Conservation (phyloP, 2,329 filamentous ascomycete genomes). For the Pestalotiopsis sp. region DNA sequence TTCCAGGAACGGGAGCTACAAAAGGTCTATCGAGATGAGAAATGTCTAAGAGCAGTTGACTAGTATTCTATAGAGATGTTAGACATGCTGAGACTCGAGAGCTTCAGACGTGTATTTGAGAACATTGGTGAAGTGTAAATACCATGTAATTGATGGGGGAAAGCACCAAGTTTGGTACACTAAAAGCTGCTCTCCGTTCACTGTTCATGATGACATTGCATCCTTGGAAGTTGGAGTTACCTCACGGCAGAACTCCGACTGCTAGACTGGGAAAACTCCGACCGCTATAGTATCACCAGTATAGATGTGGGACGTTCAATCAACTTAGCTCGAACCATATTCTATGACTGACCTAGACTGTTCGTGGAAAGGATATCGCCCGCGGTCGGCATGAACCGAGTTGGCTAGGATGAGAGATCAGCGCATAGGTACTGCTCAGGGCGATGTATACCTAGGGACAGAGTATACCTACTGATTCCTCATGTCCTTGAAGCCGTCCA, state of each 20-base stretch:
- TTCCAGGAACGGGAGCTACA: background rate
- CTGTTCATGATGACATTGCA: no score
- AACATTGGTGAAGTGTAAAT: no score
- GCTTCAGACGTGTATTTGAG: no score
- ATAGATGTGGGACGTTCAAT: constrained; percentile 4
- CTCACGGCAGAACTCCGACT: constrained; percentile 2
- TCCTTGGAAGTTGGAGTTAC: background rate
- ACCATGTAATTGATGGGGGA: no score
- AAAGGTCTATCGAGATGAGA: no score
- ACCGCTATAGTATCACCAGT: constrained; percentile 7
- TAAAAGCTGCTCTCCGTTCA: background rate
- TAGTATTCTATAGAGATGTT: no score
- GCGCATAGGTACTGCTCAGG: background rate
- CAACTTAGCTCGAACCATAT: background rate
- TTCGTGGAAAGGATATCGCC: constrained; percentile 3
- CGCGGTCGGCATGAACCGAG: constrained; percentile 1
- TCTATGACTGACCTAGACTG: constrained; percentile 1
- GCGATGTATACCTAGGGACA: no score
- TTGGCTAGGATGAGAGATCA: background rate
- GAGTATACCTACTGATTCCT: background rate
- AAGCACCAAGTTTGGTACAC: background rate
- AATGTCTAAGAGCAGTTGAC: no score
- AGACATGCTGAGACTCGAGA: no score
- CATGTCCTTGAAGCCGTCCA: background rate
- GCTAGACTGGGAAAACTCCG: constrained; percentile 4